Evolutionary conservation across 805 yeast genomes (phyloP).

Genomic region (Candida tibetensis): DNA sequence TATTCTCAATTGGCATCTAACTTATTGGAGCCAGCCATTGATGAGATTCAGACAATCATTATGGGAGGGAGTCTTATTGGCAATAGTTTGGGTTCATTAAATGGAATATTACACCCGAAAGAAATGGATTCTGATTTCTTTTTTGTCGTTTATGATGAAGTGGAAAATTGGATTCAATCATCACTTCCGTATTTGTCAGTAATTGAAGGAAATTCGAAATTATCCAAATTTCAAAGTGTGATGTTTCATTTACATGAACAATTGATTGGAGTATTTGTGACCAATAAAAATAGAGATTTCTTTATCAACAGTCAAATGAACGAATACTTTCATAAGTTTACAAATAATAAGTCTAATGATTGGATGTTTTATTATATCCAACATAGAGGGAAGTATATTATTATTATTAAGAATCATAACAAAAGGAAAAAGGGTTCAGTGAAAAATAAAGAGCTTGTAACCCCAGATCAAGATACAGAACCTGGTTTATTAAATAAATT

Average conservation of each 20-base stretch:
- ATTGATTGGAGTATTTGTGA: slow-evolving; percentile 28
- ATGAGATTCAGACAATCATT: slow-evolving; percentile 17
- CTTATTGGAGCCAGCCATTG: slow-evolving; percentile 20
- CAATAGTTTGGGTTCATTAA: slow-evolving; percentile 27
- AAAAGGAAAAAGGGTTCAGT: slow-evolving; percentile 12
- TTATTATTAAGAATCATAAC: slow-evolving; percentile 34
- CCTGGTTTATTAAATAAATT: slow-evolving; percentile 11
- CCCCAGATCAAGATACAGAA: background rate
- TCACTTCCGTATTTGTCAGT: slow-evolving; percentile 37
- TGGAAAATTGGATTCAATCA: slow-evolving; percentile 24
- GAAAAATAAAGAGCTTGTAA: background rate
- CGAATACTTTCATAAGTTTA: slow-evolving; percentile 42
- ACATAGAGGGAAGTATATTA: slow-evolving; percentile 27
- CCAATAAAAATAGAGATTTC: slow-evolving; percentile 20
- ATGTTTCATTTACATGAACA: slow-evolving; percentile 41
- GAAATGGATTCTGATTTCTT: slow-evolving; percentile 36
- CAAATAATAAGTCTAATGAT: slow-evolving; percentile 33
- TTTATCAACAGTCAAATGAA: slow-evolving; percentile 20
- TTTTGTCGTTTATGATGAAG: slow-evolving; percentile 31
- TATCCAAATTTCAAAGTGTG: slow-evolving; percentile 21
- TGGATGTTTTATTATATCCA: slow-evolving; percentile 43
- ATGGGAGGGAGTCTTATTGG: slow-evolving; percentile 20
- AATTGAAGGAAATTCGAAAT: slow-evolving; percentile 1
- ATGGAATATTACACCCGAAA: slow-evolving; percentile 9
- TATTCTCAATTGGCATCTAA: slow-evolving; percentile 18